Evolutionary conservation across 2,329 filamentous ascomycete genomes (phyloP).

Genomic region (Myriosclerotinia curreyana): DNA sequence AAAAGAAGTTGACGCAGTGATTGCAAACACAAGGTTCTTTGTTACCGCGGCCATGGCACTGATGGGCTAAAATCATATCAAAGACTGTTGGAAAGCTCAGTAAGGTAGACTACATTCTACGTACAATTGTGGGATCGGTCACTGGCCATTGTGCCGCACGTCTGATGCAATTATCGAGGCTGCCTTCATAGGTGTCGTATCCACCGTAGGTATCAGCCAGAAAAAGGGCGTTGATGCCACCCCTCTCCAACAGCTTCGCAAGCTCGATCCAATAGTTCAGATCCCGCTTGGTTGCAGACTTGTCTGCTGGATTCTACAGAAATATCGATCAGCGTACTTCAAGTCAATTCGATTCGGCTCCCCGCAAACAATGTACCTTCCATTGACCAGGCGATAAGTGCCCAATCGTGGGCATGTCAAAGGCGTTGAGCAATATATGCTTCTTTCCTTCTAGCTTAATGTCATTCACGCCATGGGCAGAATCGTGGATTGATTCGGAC

Average conservation of each 20-base stretch:
- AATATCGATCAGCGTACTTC: background rate
- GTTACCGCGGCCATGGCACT: conserved; percentile 67
- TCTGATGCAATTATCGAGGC: conserved; percentile 55
- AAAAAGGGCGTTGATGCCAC: conserved; percentile 62
- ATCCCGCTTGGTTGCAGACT: conserved; percentile 57
- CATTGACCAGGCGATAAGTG: conserved; percentile 65
- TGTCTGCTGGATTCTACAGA: conserved; percentile 56
- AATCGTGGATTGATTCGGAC: background rate
- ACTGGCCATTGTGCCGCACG: conserved; percentile 68
- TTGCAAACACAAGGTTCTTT: conserved; percentile 61
- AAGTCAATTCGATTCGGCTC: background rate
- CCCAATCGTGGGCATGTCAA: conserved; percentile 63
- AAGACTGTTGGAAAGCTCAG: background rate
- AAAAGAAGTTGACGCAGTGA: conserved; percentile 63
- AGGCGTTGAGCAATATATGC: conserved; percentile 60
- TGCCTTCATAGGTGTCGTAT: conserved; percentile 63
- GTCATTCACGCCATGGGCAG: background rate
- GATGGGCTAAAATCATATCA: conserved; percentile 46
- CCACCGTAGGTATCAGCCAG: conserved; percentile 58
- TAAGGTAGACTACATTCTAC: conserved; percentile 37
- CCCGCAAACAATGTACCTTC: conserved; percentile 49
- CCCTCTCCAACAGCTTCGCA: conserved; percentile 59
- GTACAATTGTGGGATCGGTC: conserved; percentile 60
- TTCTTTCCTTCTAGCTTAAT: conserved; percentile 43
- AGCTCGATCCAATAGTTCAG: conserved; percentile 63